Evolutionary conservation across 306 rosid species (phyloP).

Genomic region (Lathyrus sativus): DNA sequence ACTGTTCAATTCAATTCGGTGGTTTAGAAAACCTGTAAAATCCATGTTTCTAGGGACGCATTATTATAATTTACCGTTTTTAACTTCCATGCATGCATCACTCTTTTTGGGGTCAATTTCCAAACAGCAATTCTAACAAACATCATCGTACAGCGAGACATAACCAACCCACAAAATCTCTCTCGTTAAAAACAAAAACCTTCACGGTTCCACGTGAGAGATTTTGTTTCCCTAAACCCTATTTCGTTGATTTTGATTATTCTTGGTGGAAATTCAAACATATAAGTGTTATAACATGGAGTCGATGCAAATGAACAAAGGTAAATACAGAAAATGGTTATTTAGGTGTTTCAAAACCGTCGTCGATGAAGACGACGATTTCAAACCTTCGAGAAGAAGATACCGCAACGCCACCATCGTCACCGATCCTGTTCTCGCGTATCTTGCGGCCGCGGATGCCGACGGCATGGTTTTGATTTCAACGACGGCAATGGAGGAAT

Average conservation of each 20-base stretch:
- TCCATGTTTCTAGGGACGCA: too few relatives aligned
- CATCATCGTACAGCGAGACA: too few relatives aligned
- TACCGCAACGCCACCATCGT: background rate
- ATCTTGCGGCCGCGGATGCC: background rate
- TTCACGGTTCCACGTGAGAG: too few relatives aligned
- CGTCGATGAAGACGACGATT: background rate
- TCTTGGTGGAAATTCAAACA: too few relatives aligned
- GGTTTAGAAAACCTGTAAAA: too few relatives aligned
- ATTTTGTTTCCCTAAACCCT: background rate
- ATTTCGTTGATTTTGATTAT: background rate
- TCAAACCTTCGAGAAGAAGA: background rate
- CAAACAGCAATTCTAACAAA: too few relatives aligned
- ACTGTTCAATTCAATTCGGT: too few relatives aligned
- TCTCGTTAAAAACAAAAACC: too few relatives aligned
- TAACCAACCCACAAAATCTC: too few relatives aligned
- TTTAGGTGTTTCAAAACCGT: background rate
- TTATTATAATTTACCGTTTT: too few relatives aligned
- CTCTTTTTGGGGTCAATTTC: too few relatives aligned
- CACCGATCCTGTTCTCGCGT: slow-evolving; percentile 21
- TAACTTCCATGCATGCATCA: too few relatives aligned
- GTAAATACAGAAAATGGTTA: slow-evolving; percentile 1
- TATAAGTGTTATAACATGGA: background rate
- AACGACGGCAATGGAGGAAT: background rate
- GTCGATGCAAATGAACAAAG: background rate
- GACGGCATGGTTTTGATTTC: slow-evolving; percentile 1